Conservation (phyloP, 805 yeast genomes). For the Starmera pachycereana region DNA sequence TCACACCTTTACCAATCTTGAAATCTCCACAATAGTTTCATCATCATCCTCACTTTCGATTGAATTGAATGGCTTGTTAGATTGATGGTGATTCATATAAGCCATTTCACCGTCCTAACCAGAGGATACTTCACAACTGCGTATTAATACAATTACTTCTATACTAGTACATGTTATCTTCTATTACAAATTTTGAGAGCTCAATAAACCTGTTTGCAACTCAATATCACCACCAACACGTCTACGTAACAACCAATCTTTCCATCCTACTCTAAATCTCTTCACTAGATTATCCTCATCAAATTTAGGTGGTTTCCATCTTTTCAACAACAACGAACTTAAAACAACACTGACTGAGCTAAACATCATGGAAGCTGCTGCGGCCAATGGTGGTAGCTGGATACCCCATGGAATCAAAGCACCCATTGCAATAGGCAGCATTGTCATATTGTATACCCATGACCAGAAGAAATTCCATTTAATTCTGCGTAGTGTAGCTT, state of each 20-base stretch:
- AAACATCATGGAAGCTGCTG: slow-evolving; percentile 88
- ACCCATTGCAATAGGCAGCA: slow-evolving; percentile 94
- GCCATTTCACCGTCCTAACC: no score
- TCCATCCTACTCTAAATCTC: neutral
- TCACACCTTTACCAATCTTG: no score
- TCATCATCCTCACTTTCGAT: no score
- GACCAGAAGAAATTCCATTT: slow-evolving; percentile 85
- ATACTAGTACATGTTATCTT: no score
- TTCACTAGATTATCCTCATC: neutral
- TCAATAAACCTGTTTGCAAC: neutral
- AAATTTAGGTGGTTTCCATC: slow-evolving; percentile 38
- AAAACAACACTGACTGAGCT: slow-evolving; percentile 84
- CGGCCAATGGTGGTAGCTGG: slow-evolving; percentile 77
- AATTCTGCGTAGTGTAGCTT: slow-evolving; percentile 60
- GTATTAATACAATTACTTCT: no score
- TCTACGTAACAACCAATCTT: neutral
- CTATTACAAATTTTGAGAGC: no score
- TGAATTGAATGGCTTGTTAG: no score
- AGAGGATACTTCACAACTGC: no score
- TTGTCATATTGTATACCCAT: slow-evolving; percentile 65
- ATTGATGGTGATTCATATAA: no score
- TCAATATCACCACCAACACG: neutral
- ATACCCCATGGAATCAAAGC: slow-evolving; percentile 70
- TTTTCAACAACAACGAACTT: slow-evolving; percentile 63
- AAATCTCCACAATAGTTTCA: no score